Conservation (phyloP, 345 rosid species). For the Melaleuca alternifolia region DNA sequence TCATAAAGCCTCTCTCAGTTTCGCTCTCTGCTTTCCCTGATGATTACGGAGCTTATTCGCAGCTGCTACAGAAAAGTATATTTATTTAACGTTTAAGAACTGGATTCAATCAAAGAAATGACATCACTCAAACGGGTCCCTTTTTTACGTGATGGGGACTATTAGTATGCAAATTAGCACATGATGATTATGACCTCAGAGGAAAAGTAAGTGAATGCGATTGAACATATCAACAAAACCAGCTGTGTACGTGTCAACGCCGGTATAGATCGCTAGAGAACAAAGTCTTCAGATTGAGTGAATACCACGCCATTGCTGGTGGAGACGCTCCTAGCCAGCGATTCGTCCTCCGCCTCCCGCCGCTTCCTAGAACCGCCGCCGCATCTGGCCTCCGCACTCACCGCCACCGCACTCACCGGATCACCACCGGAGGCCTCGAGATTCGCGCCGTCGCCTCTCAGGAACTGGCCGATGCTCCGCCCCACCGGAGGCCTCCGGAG, state of each 20-base stretch:
- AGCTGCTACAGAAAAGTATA: not conserved
- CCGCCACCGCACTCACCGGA: conserved; percentile 19
- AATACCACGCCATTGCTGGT: conserved; percentile 25
- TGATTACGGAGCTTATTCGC: not conserved
- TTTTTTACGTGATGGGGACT: not conserved
- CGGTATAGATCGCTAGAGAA: not conserved
- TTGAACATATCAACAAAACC: not conserved
- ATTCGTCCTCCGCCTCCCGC: conserved; percentile 38
- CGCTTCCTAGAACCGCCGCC: conserved; percentile 42
- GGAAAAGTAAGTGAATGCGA: not conserved
- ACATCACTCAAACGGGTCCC: not conserved
- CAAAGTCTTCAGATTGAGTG: not conserved
- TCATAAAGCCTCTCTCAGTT: not conserved
- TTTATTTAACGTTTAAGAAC: not conserved
- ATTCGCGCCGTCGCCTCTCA: conserved; percentile 2
- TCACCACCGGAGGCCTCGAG: conserved; percentile 23
- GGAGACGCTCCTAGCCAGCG: conserved; percentile 24
- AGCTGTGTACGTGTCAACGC: not conserved
- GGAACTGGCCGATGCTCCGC: conserved; percentile 1
- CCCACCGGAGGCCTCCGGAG: conserved; percentile 10
- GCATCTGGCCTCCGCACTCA: conserved; percentile 24
- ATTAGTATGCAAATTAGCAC: not conserved
- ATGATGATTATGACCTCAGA: not conserved
- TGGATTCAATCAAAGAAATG: not conserved
- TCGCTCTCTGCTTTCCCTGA: not conserved